Percentiles rank a stretch among this genome's conserved stretches.
Conservation (phyloP, 768 basidiomycete genomes). For the Lepiota venenata region DNA sequence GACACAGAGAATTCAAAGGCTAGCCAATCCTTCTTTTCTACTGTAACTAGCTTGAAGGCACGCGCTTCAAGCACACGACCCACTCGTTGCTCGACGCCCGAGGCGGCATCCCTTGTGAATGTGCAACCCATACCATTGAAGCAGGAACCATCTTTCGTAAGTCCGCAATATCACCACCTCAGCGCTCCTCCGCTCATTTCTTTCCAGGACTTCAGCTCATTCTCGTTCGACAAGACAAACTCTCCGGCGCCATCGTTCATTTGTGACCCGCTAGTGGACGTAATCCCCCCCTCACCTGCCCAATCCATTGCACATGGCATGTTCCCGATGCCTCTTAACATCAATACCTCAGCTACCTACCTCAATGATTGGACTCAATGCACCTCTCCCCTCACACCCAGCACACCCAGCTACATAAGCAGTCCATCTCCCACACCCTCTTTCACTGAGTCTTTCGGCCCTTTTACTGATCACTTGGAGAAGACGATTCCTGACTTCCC, state of each 20-base stretch:
- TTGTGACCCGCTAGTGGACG: slow-evolving; percentile 27
- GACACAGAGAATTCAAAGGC: slow-evolving; percentile 30
- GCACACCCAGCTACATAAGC: slow-evolving; percentile 34
- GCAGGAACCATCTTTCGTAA: slow-evolving; percentile 48
- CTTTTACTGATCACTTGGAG: slow-evolving; percentile 18
- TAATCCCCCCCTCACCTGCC: slow-evolving; percentile 17
- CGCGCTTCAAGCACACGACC: slow-evolving; percentile 39
- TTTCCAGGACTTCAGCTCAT: slow-evolving; percentile 39
- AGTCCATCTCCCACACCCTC: slow-evolving; percentile 23
- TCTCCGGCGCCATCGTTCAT: slow-evolving; percentile 27
- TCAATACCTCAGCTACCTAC: slow-evolving; percentile 34
- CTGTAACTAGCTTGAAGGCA: slow-evolving; percentile 22
- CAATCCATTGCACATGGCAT: slow-evolving; percentile 18
- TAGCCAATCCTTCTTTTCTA: slow-evolving; percentile 29
- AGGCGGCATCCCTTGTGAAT: slow-evolving; percentile 16
- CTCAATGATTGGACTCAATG: slow-evolving; percentile 40
- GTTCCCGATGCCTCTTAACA: slow-evolving; percentile 25
- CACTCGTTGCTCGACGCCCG: slow-evolving; percentile 24
- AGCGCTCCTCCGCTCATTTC: slow-evolving; percentile 3
- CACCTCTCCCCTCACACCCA: slow-evolving; percentile 41
- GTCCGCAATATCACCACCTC: slow-evolving; percentile 20
- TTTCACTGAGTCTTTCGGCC: slow-evolving; percentile 27
- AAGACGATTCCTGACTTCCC: slow-evolving; percentile 23
- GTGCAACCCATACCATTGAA: slow-evolving; percentile 29
- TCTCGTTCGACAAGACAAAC: slow-evolving; percentile 40